Conservation (phyloP, 306 rosid species). For the Vicia villosa region DNA sequence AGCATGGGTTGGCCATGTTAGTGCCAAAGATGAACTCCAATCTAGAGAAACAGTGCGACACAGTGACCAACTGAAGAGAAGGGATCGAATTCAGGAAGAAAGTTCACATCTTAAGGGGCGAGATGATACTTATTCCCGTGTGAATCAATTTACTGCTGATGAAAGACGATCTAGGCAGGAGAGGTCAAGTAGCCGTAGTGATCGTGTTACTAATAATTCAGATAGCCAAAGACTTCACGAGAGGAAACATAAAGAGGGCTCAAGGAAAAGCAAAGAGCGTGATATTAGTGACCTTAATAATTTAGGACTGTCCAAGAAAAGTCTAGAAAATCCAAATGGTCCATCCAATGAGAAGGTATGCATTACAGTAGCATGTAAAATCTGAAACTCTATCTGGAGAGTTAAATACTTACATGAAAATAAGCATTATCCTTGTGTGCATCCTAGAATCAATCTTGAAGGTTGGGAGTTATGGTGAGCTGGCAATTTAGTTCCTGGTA, state of each 20-base stretch:
- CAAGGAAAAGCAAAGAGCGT: constrained; percentile 75
- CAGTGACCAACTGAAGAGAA: constrained; percentile 73
- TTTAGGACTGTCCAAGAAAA: constrained; percentile 63
- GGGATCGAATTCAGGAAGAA: constrained; percentile 75
- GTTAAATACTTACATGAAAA: constrained; percentile 33
- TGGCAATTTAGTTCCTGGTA: constrained; percentile 29
- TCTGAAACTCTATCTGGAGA: constrained; percentile 30
- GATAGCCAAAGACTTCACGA: constrained; percentile 70
- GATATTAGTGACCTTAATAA: constrained; percentile 55
- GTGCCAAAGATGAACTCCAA: constrained; percentile 73
- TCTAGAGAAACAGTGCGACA: constrained; percentile 67
- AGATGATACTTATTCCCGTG: constrained; percentile 64
- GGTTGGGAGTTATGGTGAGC: constrained; percentile 26
- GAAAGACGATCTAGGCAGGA: constrained; percentile 83
- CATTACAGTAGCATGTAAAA: constrained; percentile 42
- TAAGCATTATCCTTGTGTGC: constrained; percentile 25
- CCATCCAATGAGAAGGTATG: constrained; percentile 82
- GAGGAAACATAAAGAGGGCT: constrained; percentile 70
- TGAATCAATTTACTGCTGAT: constrained; percentile 61
- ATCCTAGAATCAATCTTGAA: constrained; percentile 35
- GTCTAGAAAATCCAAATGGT: constrained; percentile 70
- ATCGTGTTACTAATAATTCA: constrained; percentile 63
- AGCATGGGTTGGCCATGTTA: constrained; percentile 70
- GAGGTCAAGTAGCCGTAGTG: constrained; percentile 73
- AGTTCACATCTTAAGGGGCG: constrained; percentile 72